phyloP scores from a whole-genome alignment of 1,284 basidiomycete genomes.

The Heterobasidion irregulare region DNA sequence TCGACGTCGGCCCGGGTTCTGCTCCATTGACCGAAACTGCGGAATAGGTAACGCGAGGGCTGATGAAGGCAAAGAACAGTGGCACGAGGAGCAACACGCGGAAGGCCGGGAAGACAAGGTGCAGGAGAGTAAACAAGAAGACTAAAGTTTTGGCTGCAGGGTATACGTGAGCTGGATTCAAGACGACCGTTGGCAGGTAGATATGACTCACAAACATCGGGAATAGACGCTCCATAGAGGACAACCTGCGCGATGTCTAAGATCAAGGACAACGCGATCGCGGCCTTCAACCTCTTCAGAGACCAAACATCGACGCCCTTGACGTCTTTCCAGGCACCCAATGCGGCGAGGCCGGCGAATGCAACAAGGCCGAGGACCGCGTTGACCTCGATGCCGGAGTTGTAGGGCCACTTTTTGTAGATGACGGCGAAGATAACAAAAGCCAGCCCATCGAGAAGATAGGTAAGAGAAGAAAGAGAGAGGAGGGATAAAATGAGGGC shows the following conservation, averaged over 20 bases:
- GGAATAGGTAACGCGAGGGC: slow-evolving; percentile 54
- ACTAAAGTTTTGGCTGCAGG: slow-evolving; percentile 13
- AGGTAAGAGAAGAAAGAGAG: slow-evolving; percentile 67
- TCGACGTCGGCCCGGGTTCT: slow-evolving; percentile 33
- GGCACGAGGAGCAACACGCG: slow-evolving; percentile 56
- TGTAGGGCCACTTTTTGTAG: slow-evolving; percentile 51
- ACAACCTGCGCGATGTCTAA: slow-evolving; percentile 54
- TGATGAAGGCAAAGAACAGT: slow-evolving; percentile 46
- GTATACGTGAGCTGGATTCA: not conserved
- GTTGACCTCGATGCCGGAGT: slow-evolving; percentile 62
- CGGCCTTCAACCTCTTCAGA: slow-evolving; percentile 45
- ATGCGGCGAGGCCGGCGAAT: slow-evolving; percentile 58
- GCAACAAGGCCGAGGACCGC: slow-evolving; percentile 59
- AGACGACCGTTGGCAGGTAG: not conserved
- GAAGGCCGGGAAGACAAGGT: slow-evolving; percentile 54
- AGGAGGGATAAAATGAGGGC: slow-evolving; percentile 62
- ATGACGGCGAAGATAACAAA: slow-evolving; percentile 60
- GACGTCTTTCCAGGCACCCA: slow-evolving; percentile 72
- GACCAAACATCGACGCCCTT: slow-evolving; percentile 66
- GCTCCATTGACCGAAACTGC: slow-evolving; percentile 35
- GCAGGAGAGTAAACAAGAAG: slow-evolving; percentile 39
- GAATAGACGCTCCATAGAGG: slow-evolving; percentile 39
- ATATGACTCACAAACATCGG: slow-evolving; percentile 32
- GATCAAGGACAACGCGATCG: slow-evolving; percentile 40
- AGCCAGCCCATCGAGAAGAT: slow-evolving; percentile 77